Base-by-base conservation (phyloP, 2,329 filamentous ascomycete genomes). In the Ceratocystis cacaofunesta region DNA sequence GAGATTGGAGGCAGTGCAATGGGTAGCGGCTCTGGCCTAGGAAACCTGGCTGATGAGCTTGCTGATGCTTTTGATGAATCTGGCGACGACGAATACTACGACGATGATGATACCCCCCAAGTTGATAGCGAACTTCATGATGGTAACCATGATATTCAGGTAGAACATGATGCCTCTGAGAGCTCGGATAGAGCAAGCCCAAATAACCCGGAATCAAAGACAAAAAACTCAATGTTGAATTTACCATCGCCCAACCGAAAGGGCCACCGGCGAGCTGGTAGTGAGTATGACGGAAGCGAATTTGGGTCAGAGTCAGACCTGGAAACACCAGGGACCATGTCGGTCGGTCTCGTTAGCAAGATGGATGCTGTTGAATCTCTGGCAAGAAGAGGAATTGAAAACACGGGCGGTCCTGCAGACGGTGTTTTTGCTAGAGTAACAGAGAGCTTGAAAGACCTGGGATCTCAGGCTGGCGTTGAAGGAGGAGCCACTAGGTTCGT, bases 41-140 rank as follows among this genome's bases (percentile, higher is more conserved):
- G 89, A 41, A 92, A 90, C 70, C 75, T 94, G 61, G 89, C 89
- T 1, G 89, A 92, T 74, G 89, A 94, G 74, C 77, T 94, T 61
- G 89, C 87, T 1, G 88, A 88, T 71, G 85, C 86, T 3, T 84
- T 88, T 73, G 84, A 82, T 55, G 85, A 84, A 43, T 86, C 84
- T 7, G 83, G 82, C 66, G 85, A 83, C 50, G 84, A 85, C 48
- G 81, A 80, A 22, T 78, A 79, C 62, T 77, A 80, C 55, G 78
- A 79, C 22, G 73, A 70, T 67, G 66, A 67, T n/a, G 66, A 61
- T 32, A 61, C 61, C 48, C 60, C 63, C 17, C 66, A 76, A 30
- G 75, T 77, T 8, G 78, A 79, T 57, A 75, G 77, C 8, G 72
- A 73, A 6, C 50, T 64, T 22, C 62, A 55, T 43, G 15, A 62